phyloP scores from a whole-genome alignment of 305 asterid species.

The Fraxinus albicans region DNA sequence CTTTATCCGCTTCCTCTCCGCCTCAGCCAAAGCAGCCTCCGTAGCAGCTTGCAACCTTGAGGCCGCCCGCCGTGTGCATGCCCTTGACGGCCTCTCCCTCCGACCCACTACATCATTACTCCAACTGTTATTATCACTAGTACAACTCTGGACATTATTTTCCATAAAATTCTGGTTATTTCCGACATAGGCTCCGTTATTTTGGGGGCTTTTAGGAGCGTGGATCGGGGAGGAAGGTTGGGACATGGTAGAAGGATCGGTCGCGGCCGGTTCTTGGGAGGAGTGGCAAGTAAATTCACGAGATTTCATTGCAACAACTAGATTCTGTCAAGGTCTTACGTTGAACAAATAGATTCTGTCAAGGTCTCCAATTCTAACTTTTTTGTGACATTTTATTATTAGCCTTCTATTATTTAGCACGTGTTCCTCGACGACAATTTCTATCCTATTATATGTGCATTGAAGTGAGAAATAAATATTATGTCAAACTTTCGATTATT shows the following conservation, averaged over 20 bases:
- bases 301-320: constrained; percentile 60
- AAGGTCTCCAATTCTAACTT: background rate
- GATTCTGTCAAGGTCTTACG: constrained; percentile 5
- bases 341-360: background rate
- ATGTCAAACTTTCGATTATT: background rate
- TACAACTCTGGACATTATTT: constrained; percentile 22
- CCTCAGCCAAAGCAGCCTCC: constrained; percentile 56
- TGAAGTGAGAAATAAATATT: background rate
- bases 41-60: constrained; percentile 86
- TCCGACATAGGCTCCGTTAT: background rate
- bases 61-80: constrained; percentile 88
- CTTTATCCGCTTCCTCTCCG: constrained; percentile 59
- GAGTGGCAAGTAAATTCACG: constrained; percentile 68
- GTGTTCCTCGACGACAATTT: background rate
- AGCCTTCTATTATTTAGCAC: background rate
- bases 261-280: constrained; percentile 43
- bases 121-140: constrained; percentile 26
- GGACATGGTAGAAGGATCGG: constrained; percentile 34
- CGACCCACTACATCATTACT: constrained; percentile 37
- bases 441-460: background rate
- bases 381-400: too few species aligned
- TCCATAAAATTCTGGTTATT: background rate
- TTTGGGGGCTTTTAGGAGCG: background rate
- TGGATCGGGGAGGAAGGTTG: background rate
- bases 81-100: constrained; percentile 94